Evolutionary conservation across 805 yeast genomes (phyloP).

Genomic region (Scheffersomyces spartinae): DNA sequence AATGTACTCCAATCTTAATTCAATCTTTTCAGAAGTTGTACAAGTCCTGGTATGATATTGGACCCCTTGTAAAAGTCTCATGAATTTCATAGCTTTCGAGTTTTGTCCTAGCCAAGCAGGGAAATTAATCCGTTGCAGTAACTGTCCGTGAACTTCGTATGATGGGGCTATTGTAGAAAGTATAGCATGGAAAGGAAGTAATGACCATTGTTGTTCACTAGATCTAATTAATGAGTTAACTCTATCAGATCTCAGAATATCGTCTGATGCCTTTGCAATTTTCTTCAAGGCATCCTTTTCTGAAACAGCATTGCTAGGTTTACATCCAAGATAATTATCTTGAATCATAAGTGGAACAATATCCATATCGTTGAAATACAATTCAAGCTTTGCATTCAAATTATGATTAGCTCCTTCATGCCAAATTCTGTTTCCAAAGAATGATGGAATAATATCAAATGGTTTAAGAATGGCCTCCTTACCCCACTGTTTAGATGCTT

Average conservation of each 20-base stretch:
- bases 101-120: constrained; percentile 86
- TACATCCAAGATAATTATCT: constrained; percentile 72
- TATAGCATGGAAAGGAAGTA: constrained; percentile 83
- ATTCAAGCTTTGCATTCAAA: constrained; percentile 72
- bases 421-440: too few relatives aligned
- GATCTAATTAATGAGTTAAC: constrained; percentile 78
- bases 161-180: constrained; percentile 79
- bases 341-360: constrained; percentile 93
- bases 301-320: constrained; percentile 36
- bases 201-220: constrained; percentile 88
- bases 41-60: constrained; percentile 79
- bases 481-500: constrained; percentile 64
- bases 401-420: constrained; percentile 48
- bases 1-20: constrained; percentile 65
- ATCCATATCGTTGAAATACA: constrained; percentile 90
- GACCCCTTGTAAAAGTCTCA: constrained; percentile 70
- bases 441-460: constrained; percentile 71
- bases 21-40: constrained; percentile 65
- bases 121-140: constrained; percentile 62
- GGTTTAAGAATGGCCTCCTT: constrained; percentile 87
- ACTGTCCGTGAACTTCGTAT: constrained; percentile 58
- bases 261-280: constrained; percentile 72
- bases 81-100: constrained; percentile 70
- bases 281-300: constrained; percentile 46
- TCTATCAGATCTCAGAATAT: constrained; percentile 75